Conservation (phyloP, 495 filamentous ascomycete species). For the Sabuloglossum arenarium region DNA sequence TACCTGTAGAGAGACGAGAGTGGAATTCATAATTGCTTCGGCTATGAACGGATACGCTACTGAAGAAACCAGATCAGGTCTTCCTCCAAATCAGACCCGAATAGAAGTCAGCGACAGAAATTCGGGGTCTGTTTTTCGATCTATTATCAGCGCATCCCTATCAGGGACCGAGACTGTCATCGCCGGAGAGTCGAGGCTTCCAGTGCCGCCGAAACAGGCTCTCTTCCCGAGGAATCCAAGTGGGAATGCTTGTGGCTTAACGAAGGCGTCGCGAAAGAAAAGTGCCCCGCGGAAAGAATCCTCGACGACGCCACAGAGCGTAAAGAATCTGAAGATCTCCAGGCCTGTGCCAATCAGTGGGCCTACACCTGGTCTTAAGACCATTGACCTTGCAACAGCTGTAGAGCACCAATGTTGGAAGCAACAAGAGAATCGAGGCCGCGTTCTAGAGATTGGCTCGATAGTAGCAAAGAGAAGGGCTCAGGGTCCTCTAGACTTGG, state of each 20-base stretch:
- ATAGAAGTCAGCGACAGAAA: background rate
- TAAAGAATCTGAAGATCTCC: background rate
- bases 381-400: background rate
- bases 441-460: background rate
- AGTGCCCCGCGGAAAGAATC: background rate
- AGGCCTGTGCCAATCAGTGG: background rate
- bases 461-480: background rate
- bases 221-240: background rate
- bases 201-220: background rate
- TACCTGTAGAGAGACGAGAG: background rate
- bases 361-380: background rate
- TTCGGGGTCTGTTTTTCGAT: background rate
- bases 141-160: background rate
- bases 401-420: background rate
- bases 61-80: background rate
- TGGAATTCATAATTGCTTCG: background rate
- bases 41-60: background rate
- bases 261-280: background rate
- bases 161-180: background rate
- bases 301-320: background rate
- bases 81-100: background rate
- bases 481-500: background rate
- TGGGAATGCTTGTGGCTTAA: background rate
- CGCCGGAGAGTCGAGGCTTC: background rate
- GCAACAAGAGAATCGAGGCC: background rate